These are phyloP conservation scores for Arachnomyces sp. DNA, from an alignment of 2,329 filamentous ascomycete genomes.

Conservation along the genomic window DNA sequence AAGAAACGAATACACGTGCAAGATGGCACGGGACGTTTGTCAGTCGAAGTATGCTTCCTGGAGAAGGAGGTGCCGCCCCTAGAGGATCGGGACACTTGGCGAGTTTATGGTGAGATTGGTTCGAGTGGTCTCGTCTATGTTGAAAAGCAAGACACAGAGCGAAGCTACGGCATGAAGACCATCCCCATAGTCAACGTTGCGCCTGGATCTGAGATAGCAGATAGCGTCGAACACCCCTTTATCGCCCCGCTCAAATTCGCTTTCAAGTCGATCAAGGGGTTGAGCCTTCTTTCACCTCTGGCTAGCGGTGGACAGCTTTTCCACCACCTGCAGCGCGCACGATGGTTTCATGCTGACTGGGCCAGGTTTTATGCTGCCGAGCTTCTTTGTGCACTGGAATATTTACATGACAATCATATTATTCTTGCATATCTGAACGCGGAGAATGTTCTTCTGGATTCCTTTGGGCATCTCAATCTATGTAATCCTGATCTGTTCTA, in stretches of 20 bases:
- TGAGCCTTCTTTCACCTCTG: constrained; percentile 12
- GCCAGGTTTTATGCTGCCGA: constrained; percentile 12
- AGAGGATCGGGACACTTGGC: constrained; percentile 2
- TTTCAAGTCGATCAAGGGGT: constrained; percentile 6
- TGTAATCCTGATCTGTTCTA: constrained; percentile 12
- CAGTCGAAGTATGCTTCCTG: constrained; percentile 1
- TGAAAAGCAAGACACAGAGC: constrained; percentile 1
- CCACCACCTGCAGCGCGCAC: constrained; percentile 10
- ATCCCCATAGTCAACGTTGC: constrained; percentile 1
- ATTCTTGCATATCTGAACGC: constrained; percentile 9
- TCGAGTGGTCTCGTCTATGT: constrained; percentile 5
- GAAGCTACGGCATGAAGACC: constrained; percentile 2
- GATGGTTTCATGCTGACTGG: constrained; percentile 7
- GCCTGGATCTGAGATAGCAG: not conserved
- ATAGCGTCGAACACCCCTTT: constrained; percentile 12
- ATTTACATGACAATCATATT: constrained; percentile 12
- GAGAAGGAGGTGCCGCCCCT: constrained; percentile 5
- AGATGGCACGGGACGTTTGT: constrained; percentile 3
- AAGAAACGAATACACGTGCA: not conserved
- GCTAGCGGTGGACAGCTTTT: constrained; percentile 12
- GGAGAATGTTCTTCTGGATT: constrained; percentile 13
- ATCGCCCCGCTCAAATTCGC: constrained; percentile 10
- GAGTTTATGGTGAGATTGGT: constrained; percentile 5
- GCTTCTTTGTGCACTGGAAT: constrained; percentile 13
- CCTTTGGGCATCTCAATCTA: constrained; percentile 12